Percentiles rank a stretch among this genome's conserved stretches.
These are phyloP conservation scores for Wickerhamomyces sydowiorum DNA, from an alignment of 805 yeast genomes.

Conservation along the genomic window DNA sequence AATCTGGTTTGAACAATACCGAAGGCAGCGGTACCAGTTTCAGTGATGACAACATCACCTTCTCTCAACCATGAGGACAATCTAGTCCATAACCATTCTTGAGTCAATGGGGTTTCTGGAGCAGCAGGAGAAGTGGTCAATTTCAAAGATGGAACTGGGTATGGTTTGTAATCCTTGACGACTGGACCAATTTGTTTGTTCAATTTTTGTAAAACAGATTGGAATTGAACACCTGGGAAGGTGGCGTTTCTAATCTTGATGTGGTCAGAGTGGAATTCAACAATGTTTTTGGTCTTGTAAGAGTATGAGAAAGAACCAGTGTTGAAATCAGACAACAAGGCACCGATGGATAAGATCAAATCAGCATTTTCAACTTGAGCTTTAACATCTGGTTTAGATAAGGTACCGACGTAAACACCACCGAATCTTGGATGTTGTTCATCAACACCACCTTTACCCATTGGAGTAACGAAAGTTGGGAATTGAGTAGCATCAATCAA, in stretches of 20 bases:
- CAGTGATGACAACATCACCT: conserved; percentile 64
- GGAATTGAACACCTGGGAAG: conserved; percentile 71
- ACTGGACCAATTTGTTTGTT: conserved; percentile 31
- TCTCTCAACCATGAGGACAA: conserved; percentile 56
- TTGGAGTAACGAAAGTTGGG: conserved; percentile 83
- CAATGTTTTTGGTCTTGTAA: conserved; percentile 66
- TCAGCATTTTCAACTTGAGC: conserved; percentile 71
- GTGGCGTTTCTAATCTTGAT: conserved; percentile 65
- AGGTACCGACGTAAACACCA: conserved; percentile 83
- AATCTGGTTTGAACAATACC: conserved; percentile 63
- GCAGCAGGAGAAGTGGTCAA: conserved; percentile 39
- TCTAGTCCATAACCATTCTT: conserved; percentile 66
- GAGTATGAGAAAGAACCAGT: conserved; percentile 82
- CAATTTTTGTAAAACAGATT: conserved; percentile 42
- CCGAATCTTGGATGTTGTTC: conserved; percentile 71
- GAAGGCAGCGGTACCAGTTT: conserved; percentile 73
- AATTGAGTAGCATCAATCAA: conserved; percentile 65
- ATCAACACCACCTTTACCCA: conserved; percentile 81
- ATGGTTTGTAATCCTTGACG: conserved; percentile 40
- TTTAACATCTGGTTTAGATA: conserved; percentile 67
- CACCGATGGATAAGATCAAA: conserved; percentile 74
- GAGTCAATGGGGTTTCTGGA: conserved; percentile 44
- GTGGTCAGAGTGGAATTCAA: conserved; percentile 76
- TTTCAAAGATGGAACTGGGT: conserved; percentile 49
- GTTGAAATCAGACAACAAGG: conserved; percentile 81